Conservation (phyloP, 495 filamentous ascomycete species). For the Penicillium angulare region DNA sequence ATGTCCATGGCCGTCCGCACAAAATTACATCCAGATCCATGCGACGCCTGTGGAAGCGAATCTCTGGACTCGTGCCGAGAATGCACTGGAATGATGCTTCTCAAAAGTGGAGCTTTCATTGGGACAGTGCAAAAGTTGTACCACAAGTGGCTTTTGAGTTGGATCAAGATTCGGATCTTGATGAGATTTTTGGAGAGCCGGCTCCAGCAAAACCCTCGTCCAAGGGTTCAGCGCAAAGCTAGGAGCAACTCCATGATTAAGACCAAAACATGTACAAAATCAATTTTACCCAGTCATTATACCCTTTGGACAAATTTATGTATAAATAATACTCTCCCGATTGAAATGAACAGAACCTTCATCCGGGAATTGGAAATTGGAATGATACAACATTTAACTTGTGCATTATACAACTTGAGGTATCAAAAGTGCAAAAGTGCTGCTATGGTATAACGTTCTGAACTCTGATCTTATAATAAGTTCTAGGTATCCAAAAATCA, state of each 20-base stretch:
- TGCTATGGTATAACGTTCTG: too few relatives aligned
- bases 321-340: too few relatives aligned
- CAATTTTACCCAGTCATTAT: conserved; percentile 10
- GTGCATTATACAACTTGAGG: too few relatives aligned
- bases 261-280: background rate
- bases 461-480: too few relatives aligned
- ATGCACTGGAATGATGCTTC: conserved; percentile 20
- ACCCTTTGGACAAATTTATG: too few relatives aligned
- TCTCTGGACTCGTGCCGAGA: conserved; percentile 40
- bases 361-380: too few relatives aligned
- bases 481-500: too few relatives aligned
- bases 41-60: conserved; percentile 41
- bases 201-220: background rate
- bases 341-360: too few relatives aligned
- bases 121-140: conserved; percentile 21
- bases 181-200: conserved; percentile 11
- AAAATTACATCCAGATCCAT: conserved; percentile 43
- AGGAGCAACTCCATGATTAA: too few relatives aligned
- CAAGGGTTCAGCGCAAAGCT: background rate
- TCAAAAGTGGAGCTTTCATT: conserved; percentile 22
- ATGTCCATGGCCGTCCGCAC: conserved; percentile 37
- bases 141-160: conserved; percentile 13
- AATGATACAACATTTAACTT: too few relatives aligned
- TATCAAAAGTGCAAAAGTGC: too few relatives aligned
- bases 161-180: conserved; percentile 7